Base-by-base conservation (phyloP, 257 asterid species). In the Voacanga thouarsii region DNA sequence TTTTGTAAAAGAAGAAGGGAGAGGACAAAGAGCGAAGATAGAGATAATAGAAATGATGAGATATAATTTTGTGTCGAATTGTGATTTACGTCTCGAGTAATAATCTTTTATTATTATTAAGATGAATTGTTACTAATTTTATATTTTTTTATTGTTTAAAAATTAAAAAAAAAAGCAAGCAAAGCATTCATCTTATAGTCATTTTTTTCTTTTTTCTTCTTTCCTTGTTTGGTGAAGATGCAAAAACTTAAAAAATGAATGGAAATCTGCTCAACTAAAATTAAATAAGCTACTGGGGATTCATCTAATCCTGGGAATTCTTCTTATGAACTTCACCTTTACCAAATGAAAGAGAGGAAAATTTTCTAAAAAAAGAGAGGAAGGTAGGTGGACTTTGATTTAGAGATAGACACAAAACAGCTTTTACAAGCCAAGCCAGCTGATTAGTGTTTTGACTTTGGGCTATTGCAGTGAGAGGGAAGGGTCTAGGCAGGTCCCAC, bases 381-480 rank as follows among this genome's bases (percentile, higher is more conserved):
- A 19, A 6, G 14, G 50, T 21, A 9, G 23, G 56, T 33, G 63
- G 63, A 30, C 30, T 49, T 28, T 26, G 30, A 26, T 26, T 33
- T 74, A 72, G 74, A 53, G 78, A 12, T 77, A 55, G 85, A 84
- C 89, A 83, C 75, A 82, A 81, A 82, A 79, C 82, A 85, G 90
- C 93, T 86, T 84, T 88, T 79, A 77, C 84, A 75, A 85, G 87
- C 82, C 77, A 85, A 74, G 64, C 81, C 77, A 80, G 84, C 82
- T 71, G 85, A 86, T 86, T 73, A 73, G 76, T 26, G 80, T 81
- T 81, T 91, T 89, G 94, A 90, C 90, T 89, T 83, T 84, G 33
- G 50, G 71, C 69, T 76, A 44, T 80, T 82, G 55, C 70, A 37
- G 79, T 59, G 71, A 56, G 83, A 80, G 66, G 82, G 60, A 69